Evolutionary conservation across 2,329 filamentous ascomycete genomes (phyloP).

Genomic region (Cytospora piceae): DNA sequence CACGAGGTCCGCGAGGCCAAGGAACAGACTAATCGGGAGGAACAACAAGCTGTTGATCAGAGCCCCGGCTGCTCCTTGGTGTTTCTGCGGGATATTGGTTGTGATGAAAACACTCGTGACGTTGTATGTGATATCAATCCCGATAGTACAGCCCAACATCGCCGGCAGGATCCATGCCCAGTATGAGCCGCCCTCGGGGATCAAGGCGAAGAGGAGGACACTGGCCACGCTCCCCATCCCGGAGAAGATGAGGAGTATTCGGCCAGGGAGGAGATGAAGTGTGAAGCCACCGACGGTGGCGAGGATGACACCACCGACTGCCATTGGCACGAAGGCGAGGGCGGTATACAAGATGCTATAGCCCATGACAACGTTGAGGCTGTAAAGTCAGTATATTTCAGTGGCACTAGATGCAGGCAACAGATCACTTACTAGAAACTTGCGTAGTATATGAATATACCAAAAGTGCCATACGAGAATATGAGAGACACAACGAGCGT

Average conservation of each 20-base stretch:
- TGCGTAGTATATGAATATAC: slow-evolving; percentile 70
- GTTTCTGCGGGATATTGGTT: slow-evolving; percentile 65
- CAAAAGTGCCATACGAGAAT: slow-evolving; percentile 69
- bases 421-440: slow-evolving; percentile 62
- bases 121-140: slow-evolving; percentile 76
- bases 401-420: slow-evolving; percentile 50
- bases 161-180: slow-evolving; percentile 77
- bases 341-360: slow-evolving; percentile 65
- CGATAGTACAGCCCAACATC: slow-evolving; percentile 71
- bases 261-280: slow-evolving; percentile 68
- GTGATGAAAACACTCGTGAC: slow-evolving; percentile 79
- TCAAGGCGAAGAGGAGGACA: slow-evolving; percentile 65
- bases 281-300: slow-evolving; percentile 65
- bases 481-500: slow-evolving; percentile 64
- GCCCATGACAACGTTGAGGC: slow-evolving; percentile 63
- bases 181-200: slow-evolving; percentile 64
- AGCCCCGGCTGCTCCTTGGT: slow-evolving; percentile 73
- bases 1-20: slow-evolving; percentile 71
- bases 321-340: slow-evolving; percentile 71
- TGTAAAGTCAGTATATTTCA: slow-evolving; percentile 53
- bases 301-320: slow-evolving; percentile 68
- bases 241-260: slow-evolving; percentile 65
- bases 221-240: slow-evolving; percentile 61
- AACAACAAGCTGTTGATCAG: slow-evolving; percentile 73
- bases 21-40: slow-evolving; percentile 71